phyloP scores from a whole-genome alignment of 2,329 filamentous ascomycete genomes.

The Akanthomyces muscarius region DNA sequence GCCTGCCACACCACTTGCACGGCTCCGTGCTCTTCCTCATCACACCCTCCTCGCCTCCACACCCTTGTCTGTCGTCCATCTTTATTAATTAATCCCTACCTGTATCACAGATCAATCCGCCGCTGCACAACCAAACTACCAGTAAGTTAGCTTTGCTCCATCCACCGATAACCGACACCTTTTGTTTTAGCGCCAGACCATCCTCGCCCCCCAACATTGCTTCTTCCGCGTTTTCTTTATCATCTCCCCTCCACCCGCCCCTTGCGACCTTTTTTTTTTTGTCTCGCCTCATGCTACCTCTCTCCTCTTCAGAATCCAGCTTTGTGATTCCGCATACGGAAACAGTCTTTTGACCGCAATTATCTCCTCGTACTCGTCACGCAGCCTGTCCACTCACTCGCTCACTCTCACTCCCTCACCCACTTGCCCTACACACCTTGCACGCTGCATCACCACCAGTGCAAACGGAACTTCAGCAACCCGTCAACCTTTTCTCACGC shows the following conservation, averaged over 20 bases:
- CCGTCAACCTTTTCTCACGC: background rate
- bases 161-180: constrained; percentile 16
- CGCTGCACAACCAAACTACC: background rate
- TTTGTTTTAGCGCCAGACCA: background rate
- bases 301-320: background rate
- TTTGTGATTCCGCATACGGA: background rate
- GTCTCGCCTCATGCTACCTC: constrained; percentile 5
- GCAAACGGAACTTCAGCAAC: constrained; percentile 4
- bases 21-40: background rate
- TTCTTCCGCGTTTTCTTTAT: constrained; percentile 11
- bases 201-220: constrained; percentile 8
- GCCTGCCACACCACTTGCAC: background rate
- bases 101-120: constrained; percentile 4
- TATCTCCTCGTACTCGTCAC: background rate
- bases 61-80: background rate
- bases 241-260: background rate
- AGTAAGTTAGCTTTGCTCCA: background rate
- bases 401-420: constrained; percentile 10
- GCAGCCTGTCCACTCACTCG: background rate
- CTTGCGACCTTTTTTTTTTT: background rate
- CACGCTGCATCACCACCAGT: background rate
- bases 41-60: background rate
- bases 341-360: background rate
- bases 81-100: background rate
- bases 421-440: background rate